These are phyloP conservation scores for Diaporthe citri DNA, from an alignment of 2,329 filamentous ascomycete species.

Conservation along the genomic window DNA sequence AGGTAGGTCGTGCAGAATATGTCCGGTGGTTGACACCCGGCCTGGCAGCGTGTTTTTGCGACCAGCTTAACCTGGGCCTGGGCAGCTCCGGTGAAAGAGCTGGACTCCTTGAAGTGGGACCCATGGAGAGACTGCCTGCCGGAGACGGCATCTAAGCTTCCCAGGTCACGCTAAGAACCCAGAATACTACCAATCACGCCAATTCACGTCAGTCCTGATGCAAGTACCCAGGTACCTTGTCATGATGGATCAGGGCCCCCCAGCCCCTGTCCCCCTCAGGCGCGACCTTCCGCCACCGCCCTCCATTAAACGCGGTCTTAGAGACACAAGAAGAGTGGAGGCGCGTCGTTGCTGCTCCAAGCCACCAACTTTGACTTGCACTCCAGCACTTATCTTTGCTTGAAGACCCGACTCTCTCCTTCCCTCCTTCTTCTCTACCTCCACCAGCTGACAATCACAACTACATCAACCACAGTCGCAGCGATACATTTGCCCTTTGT, in stretches of 20 bases:
- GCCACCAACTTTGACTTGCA: conserved; percentile 27
- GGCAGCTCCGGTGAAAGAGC: conserved; percentile 6
- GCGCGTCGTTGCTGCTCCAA: conserved; percentile 28
- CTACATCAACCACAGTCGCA: background rate
- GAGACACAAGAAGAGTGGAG: conserved; percentile 27
- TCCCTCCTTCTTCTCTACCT: background rate
- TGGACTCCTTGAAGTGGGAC: conserved; percentile 9
- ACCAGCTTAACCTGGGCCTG: background rate
- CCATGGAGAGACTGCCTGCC: conserved; percentile 13
- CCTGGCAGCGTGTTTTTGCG: conserved; percentile 15
- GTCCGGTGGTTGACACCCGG: background rate
- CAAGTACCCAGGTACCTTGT: background rate
- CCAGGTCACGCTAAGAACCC: background rate
- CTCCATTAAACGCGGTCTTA: conserved; percentile 27
- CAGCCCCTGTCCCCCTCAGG: conserved; percentile 1
- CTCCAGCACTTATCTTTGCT: conserved; percentile 4
- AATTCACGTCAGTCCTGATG: background rate
- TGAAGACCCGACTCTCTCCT: background rate
- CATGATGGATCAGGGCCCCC: conserved; percentile 3
- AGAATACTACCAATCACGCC: background rate
- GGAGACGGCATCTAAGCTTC: background rate
- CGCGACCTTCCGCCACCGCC: conserved; percentile 9
- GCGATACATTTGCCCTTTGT: background rate
- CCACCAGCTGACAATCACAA: background rate
- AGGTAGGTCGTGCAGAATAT: conserved; percentile 10